phyloP scores from a whole-genome alignment of 305 asterid genomes.

The Fraxinus ornus region DNA sequence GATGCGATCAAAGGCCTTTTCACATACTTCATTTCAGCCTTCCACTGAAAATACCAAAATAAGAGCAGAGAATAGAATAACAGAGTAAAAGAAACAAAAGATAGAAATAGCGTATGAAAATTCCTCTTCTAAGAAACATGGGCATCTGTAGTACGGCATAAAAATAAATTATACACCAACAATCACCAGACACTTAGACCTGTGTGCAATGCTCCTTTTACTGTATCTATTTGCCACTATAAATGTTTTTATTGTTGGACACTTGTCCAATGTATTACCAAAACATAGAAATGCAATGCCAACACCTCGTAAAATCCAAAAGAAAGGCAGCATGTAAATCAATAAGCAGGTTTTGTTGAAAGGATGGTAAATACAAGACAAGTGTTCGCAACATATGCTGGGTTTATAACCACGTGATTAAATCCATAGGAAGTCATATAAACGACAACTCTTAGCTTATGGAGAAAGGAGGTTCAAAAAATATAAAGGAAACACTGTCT shows the following conservation, averaged over 20 bases:
- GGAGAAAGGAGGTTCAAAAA: background rate
- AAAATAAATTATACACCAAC: background rate
- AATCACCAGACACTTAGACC: background rate
- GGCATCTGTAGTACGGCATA: background rate
- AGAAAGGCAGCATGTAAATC: background rate
- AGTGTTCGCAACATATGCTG: background rate
- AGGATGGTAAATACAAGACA: background rate
- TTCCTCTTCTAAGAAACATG: background rate
- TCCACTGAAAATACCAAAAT: background rate
- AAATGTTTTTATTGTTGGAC: background rate
- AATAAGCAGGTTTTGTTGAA: background rate
- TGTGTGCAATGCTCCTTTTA: background rate
- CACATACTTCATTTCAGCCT: constrained; percentile 8
- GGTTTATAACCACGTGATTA: background rate
- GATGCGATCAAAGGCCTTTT: constrained; percentile 14
- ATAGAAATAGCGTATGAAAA: background rate
- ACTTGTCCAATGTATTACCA: background rate
- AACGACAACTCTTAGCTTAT: background rate
- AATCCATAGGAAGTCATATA: background rate
- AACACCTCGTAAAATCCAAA: constrained; percentile 4
- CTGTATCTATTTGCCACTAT: background rate
- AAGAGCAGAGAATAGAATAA: background rate
- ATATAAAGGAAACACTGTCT: background rate
- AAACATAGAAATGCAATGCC: background rate
- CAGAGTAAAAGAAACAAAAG: background rate